These are phyloP conservation scores for Alternaria incomplexa DNA, from an alignment of 2,329 filamentous ascomycete species.

Conservation along the genomic window DNA sequence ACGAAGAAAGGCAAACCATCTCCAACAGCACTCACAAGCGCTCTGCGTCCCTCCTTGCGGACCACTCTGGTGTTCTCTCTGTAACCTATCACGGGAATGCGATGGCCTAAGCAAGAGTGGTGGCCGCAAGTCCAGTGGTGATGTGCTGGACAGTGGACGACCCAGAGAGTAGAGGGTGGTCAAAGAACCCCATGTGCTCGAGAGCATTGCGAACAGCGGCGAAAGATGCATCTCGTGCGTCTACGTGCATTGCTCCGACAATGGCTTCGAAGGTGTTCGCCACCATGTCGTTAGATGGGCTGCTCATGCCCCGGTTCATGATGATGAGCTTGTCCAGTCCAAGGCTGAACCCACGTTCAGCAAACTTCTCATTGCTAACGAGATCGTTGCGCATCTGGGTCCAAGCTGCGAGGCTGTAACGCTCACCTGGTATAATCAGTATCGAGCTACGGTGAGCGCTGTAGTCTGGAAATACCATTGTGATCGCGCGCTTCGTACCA, in stretches of 20 bases:
- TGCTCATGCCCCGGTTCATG: neutral
- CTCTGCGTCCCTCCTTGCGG: neutral
- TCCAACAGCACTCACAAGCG: neutral
- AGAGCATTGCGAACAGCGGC: neutral
- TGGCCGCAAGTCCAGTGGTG: neutral
- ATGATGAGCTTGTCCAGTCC: neutral
- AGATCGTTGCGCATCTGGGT: neutral
- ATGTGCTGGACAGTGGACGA: neutral
- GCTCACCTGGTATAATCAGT: neutral
- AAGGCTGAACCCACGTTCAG: neutral
- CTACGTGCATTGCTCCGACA: neutral
- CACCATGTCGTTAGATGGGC: neutral
- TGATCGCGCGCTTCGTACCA: neutral
- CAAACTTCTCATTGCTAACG: neutral
- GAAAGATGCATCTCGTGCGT: neutral
- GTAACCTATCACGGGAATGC: neutral
- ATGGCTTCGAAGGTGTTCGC: constrained; percentile 3
- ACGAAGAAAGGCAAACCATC: neutral
- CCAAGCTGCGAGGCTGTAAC: neutral
- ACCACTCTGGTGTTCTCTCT: neutral
- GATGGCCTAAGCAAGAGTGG: neutral
- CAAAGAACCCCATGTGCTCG: constrained; percentile 4
- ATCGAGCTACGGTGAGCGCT: no score
- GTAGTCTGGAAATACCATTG: neutral
- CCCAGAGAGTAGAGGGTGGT: neutral